Evolutionary conservation across 495 filamentous ascomycete species (phyloP).

Genomic region (Trichodelitschia bisporula): DNA sequence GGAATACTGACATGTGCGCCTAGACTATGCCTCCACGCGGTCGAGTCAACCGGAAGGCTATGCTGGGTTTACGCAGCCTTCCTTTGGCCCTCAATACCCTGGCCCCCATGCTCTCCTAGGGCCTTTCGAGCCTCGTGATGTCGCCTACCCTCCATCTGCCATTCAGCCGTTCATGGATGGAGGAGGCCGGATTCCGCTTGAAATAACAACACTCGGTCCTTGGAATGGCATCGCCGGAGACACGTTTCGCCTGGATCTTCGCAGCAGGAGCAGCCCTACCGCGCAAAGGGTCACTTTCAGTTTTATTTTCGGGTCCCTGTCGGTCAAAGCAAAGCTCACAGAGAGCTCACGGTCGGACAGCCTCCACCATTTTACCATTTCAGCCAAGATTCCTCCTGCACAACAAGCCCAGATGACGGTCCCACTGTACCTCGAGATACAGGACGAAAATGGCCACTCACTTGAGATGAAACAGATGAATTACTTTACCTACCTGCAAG

Average conservation of each 20-base stretch:
- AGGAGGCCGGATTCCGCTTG: constrained; percentile 24
- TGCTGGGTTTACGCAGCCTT: constrained; percentile 12
- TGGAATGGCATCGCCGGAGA: constrained; percentile 39
- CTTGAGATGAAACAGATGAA: constrained; percentile 43
- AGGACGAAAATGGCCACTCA: constrained; percentile 35
- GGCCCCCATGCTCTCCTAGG: constrained; percentile 14
- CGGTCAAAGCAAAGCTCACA: constrained; percentile 44
- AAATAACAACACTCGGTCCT: constrained; percentile 44
- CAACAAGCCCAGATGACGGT: too few species aligned
- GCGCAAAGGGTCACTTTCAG: constrained; percentile 28
- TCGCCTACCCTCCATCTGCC: constrained; percentile 25
- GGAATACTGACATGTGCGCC: constrained; percentile 11
- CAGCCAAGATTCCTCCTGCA: too few species aligned
- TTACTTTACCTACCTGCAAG: constrained; percentile 46
- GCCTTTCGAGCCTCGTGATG: constrained; percentile 16
- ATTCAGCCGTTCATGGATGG: constrained; percentile 26
- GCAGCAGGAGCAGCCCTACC: constrained; percentile 45
- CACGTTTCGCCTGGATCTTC: constrained; percentile 44
- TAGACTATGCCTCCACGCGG: constrained; percentile 16
- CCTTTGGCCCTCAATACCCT: constrained; percentile 15
- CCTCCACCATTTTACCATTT: too few species aligned
- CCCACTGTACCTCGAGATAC: constrained; percentile 46
- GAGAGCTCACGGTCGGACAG: constrained; percentile 38
- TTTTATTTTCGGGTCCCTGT: constrained; percentile 48
- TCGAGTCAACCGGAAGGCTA: constrained; percentile 16